These are phyloP conservation scores for Hypoxylon rubiginosum DNA, from an alignment of 2,329 filamentous ascomycete genomes.

Conservation along the genomic window DNA sequence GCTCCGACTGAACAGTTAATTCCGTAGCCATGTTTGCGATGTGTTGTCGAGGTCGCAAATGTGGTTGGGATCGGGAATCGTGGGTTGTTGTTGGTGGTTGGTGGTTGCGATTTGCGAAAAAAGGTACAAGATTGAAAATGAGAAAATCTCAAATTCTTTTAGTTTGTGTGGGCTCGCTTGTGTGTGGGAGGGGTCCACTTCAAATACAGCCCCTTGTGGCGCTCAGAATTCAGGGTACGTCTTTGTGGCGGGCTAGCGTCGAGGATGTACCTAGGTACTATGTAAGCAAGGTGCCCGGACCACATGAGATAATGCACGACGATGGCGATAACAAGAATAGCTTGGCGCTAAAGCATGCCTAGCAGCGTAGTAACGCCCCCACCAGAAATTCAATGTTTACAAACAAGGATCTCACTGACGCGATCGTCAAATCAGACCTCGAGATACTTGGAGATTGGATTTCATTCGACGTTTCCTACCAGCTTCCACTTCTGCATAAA, in stretches of 20 bases:
- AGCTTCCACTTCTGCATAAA: background rate
- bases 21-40: slow-evolving; percentile 91
- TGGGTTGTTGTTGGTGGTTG: slow-evolving; percentile 42
- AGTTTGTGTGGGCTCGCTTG: slow-evolving; percentile 44
- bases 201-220: slow-evolving; percentile 31
- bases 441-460: slow-evolving; percentile 9
- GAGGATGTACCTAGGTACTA: too few relatives aligned
- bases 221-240: background rate
- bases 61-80: slow-evolving; percentile 46
- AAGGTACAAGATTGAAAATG: slow-evolving; percentile 34
- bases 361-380: slow-evolving; percentile 19
- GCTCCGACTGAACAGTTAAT: slow-evolving; percentile 99
- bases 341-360: background rate
- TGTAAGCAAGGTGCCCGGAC: background rate
- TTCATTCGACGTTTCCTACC: slow-evolving; percentile 12
- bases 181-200: slow-evolving; percentile 22
- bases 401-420: slow-evolving; percentile 37
- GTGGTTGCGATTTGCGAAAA: slow-evolving; percentile 44
- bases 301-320: background rate
- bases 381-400: slow-evolving; percentile 39
- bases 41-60: slow-evolving; percentile 59
- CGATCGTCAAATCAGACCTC: slow-evolving; percentile 20
- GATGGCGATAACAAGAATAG: background rate
- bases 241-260: background rate
- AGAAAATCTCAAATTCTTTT: slow-evolving; percentile 39